phyloP scores from a whole-genome alignment of 1,284 basidiomycete species.

The Leccinum subspadiceum region DNA sequence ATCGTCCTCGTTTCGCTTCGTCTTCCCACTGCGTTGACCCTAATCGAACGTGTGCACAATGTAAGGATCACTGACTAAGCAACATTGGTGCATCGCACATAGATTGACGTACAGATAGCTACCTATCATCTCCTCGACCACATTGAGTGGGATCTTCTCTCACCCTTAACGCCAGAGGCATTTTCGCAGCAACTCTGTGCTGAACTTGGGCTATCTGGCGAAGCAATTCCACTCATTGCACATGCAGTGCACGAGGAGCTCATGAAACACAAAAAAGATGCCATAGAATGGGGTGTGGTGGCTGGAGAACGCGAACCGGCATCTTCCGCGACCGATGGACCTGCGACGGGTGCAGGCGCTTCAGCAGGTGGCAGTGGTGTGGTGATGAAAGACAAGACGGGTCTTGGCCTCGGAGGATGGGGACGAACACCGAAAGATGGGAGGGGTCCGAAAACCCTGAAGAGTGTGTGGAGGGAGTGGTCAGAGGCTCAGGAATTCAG shows the following conservation, averaged over 20 bases:
- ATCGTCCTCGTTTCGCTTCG: slow-evolving; percentile 1
- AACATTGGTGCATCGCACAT: slow-evolving; percentile 13
- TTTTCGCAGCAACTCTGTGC: slow-evolving; percentile 82
- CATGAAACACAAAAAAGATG: slow-evolving; percentile 92
- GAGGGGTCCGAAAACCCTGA: slow-evolving; percentile 77
- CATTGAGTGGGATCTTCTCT: slow-evolving; percentile 97
- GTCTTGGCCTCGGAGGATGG: slow-evolving; percentile 68
- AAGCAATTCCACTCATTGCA: slow-evolving; percentile 85
- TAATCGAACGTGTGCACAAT: slow-evolving; percentile 17
- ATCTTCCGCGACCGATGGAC: slow-evolving; percentile 19
- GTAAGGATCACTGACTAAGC: slow-evolving; percentile 18
- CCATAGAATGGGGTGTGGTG: slow-evolving; percentile 89
- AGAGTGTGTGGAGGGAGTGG: slow-evolving; percentile 95
- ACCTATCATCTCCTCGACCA: slow-evolving; percentile 90
- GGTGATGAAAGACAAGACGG: slow-evolving; percentile 75
- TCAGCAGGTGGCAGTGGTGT: slow-evolving; percentile 21
- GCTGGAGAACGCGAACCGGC: slow-evolving; percentile 47
- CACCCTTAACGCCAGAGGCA: slow-evolving; percentile 84
- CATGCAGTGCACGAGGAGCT: slow-evolving; percentile 95
- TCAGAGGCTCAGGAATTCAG: slow-evolving; percentile 88
- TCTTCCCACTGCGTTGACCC: slow-evolving; percentile 15
- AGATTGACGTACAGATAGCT: slow-evolving; percentile 98
- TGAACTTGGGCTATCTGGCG: slow-evolving; percentile 87
- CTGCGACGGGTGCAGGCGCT: slow-evolving; percentile 28
- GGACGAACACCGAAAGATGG: slow-evolving; percentile 68